A percentile compares a stretch with the other conserved stretches of the same genome.
These are phyloP conservation scores for Colletotrichum salicis DNA, from an alignment of 2,329 filamentous ascomycete genomes.

Conservation along the genomic window DNA sequence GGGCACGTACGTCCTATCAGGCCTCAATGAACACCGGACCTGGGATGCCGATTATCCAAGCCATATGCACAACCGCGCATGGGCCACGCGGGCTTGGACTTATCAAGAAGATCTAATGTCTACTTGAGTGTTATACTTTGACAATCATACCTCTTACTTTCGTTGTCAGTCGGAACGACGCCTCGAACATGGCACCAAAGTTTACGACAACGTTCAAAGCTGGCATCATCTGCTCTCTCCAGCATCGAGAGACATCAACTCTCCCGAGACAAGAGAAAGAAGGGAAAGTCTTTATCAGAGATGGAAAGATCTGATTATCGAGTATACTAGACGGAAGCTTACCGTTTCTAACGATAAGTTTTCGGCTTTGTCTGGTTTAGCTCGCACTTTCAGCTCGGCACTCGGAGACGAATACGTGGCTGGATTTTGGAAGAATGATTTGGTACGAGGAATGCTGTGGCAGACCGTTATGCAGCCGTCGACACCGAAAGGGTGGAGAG, in stretches of 20 bases:
- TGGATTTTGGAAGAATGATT: not conserved
- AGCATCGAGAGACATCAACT: not conserved
- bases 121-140: not conserved
- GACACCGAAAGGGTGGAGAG: not conserved
- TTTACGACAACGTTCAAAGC: not conserved
- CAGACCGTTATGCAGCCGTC: not conserved
- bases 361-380: not conserved
- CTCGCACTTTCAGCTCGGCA: not conserved
- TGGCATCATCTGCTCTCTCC: not conserved
- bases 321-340: not conserved
- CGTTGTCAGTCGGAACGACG: not conserved
- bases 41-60: not conserved
- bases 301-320: not conserved
- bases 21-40: not conserved
- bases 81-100: not conserved
- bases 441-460: not conserved
- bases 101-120: not conserved
- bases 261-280: not conserved
- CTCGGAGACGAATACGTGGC: not conserved
- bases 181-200: not conserved
- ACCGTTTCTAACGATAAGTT: not conserved
- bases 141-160: not conserved
- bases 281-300: not conserved
- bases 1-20: not conserved
- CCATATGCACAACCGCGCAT: not conserved